phyloP scores from a whole-genome alignment of 306 rosid species.

The Trichosanthes cucumerina region DNA sequence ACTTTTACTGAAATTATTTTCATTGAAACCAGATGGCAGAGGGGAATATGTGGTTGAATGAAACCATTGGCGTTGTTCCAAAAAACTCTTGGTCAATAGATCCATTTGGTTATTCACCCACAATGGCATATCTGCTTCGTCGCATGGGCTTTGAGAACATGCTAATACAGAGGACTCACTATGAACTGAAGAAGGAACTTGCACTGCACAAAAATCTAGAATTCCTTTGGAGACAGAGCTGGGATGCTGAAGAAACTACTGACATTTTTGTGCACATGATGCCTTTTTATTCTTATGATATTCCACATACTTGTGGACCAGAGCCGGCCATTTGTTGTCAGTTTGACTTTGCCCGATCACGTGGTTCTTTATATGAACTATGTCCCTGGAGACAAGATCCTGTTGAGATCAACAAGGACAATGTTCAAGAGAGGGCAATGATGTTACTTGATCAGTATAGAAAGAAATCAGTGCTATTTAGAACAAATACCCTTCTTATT shows the following conservation, averaged over 20 bases:
- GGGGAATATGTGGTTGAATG: slow-evolving; percentile 94
- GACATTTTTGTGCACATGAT: slow-evolving; percentile 99
- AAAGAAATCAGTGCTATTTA: slow-evolving; percentile 82
- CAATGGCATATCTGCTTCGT: slow-evolving; percentile 97
- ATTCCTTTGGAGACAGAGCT: slow-evolving; percentile 92
- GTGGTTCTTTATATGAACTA: slow-evolving; percentile 51
- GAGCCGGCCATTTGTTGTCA: slow-evolving; percentile 98
- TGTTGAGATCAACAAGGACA: slow-evolving; percentile 54
- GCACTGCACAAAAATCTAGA: slow-evolving; percentile 80
- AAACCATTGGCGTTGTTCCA: slow-evolving; percentile 81
- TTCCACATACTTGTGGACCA: slow-evolving; percentile 99
- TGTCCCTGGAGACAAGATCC: slow-evolving; percentile 89
- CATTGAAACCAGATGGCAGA: slow-evolving; percentile 64
- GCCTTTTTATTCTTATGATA: slow-evolving; percentile 97
- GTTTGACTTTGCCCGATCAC: slow-evolving; percentile 89
- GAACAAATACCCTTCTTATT: slow-evolving; percentile 89
- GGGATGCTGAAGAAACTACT: slow-evolving; percentile 88
- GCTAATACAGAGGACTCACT: slow-evolving; percentile 98
- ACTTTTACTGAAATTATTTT: slow-evolving; percentile 7
- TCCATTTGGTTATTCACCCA: slow-evolving; percentile 98
- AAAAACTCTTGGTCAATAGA: slow-evolving; percentile 98
- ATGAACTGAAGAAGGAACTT: slow-evolving; percentile 96
- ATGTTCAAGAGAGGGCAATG: slow-evolving; percentile 76
- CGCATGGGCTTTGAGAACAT: slow-evolving; percentile 99
- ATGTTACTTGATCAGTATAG: slow-evolving; percentile 78